These are phyloP conservation scores for Arxiozyma bovina DNA, from an alignment of 1,139 yeast species.

Conservation along the genomic window DNA sequence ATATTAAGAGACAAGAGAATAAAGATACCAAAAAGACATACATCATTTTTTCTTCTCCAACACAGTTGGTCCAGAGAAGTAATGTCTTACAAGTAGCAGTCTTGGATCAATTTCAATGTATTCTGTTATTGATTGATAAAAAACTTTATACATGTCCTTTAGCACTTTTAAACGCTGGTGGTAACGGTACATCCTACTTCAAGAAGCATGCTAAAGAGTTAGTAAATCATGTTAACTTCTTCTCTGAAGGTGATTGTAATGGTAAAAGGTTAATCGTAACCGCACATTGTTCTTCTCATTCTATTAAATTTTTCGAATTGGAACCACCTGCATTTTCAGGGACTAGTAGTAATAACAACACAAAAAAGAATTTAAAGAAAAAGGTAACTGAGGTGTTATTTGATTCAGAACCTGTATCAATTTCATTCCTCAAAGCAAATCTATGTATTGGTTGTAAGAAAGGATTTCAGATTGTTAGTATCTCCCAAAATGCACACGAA, in stretches of 20 bases:
- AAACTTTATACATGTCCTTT: conserved; percentile 76
- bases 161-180: conserved; percentile 53
- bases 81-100: conserved; percentile 88
- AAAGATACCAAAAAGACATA: conserved; percentile 15
- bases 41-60: conserved; percentile 38
- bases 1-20: conserved; percentile 38
- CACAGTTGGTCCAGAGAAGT: conserved; percentile 64
- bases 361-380: conserved; percentile 57
- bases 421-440: conserved; percentile 80
- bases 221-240: conserved; percentile 76
- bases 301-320: conserved; percentile 74
- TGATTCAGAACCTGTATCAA: conserved; percentile 82
- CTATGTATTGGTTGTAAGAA: conserved; percentile 92
- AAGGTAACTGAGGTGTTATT: conserved; percentile 72
- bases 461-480: conserved; percentile 86
- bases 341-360: conserved; percentile 27
- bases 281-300: conserved; percentile 65
- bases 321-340: conserved; percentile 35
- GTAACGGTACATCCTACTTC: conserved; percentile 44
- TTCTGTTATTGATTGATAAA: conserved; percentile 77
- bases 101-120: conserved; percentile 79
- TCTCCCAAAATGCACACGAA: conserved; percentile 50
- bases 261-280: conserved; percentile 86
- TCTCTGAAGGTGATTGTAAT: conserved; percentile 86
- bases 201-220: conserved; percentile 65